Base-by-base conservation (phyloP, 164 flowering plant genomes). In the Chloranthus sessilifolius region DNA sequence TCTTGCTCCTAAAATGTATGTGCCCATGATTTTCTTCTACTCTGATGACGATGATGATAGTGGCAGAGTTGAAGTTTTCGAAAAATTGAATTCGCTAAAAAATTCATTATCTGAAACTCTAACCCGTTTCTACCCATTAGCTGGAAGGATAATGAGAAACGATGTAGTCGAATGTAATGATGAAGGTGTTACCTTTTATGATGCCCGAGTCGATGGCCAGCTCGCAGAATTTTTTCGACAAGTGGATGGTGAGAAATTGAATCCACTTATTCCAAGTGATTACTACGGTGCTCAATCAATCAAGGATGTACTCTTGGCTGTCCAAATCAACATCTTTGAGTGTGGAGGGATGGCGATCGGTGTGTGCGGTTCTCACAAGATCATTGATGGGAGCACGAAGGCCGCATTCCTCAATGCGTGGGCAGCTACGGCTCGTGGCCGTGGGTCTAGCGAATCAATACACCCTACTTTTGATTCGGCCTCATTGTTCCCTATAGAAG, bases 341-440 rank as follows among this genome's bases (percentile, higher is more conserved):
- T 67, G 71, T 14, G 81, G 81, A 1, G 83, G 80, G 3, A 20
- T 67, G 0, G 70, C 52, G 0, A 19, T 78, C 14, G 61, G 68
- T 20, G 12, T 66, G 0, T 54, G 66, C 30, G 17, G 73, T 0
- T 64, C 78, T 1, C 83, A 78, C 52, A 69, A 60, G 62, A 14
- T 67, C 7, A 56, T 46, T 0, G 81, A 79, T 28, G 81, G 63
- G 0, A 8, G 38, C 8, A 44, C 81, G 0, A 4, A 56, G 36
- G 20, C 35, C 35, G 42, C 39, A 4, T 63, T 79, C 22, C 3
- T 72, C 27, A 76, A 61, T 0, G 11, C 19, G 2, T 76, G 81
- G 81, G 67, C 77, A 0, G 66, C 62, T 0, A 35, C 29, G 0
- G 38, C 59, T 5, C 56, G 75, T 0, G 65, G 65, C 0, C 56